phyloP scores from a whole-genome alignment of 2,329 filamentous ascomycete genomes.

The Aspergillus intermedius region DNA sequence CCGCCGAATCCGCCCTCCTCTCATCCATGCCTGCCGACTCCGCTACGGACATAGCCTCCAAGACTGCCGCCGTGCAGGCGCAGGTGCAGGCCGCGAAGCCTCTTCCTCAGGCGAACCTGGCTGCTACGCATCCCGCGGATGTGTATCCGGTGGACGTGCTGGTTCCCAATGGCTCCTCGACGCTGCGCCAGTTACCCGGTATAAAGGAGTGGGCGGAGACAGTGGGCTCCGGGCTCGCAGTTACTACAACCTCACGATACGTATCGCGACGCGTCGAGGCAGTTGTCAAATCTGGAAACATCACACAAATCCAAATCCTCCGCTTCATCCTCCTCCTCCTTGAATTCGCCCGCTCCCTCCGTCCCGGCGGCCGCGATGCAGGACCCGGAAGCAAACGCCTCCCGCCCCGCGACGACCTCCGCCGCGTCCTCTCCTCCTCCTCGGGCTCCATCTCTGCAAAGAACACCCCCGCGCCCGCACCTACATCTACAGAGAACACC shows the following conservation, averaged over 20 bases:
- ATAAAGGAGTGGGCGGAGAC: conserved; percentile 39
- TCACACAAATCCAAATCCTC: conserved; percentile 38
- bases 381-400: conserved; percentile 35
- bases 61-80: conserved; percentile 31
- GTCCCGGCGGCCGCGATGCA: conserved; percentile 18
- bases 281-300: conserved; percentile 33
- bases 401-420: conserved; percentile 35
- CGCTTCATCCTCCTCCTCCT: conserved; percentile 41
- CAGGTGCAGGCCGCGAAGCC: conserved; percentile 43
- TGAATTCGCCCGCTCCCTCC: conserved; percentile 35
- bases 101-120: conserved; percentile 37
- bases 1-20: conserved; percentile 39
- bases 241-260: conserved; percentile 38
- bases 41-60: conserved; percentile 24
- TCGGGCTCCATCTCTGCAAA: conserved; percentile 8
- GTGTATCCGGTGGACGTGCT: conserved; percentile 41
- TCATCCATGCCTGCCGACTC: conserved; percentile 34
- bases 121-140: conserved; percentile 37
- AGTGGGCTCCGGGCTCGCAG: conserved; percentile 27
- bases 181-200: conserved; percentile 36
- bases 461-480: conserved; percentile 1
- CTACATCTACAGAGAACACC: conserved; percentile 13
- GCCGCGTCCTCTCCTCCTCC: conserved; percentile 28
- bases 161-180: conserved; percentile 36
- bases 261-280: conserved; percentile 38